Evolutionary conservation across 169 alveolate species (phyloP).

Genomic region (Cryptosporidium xiaoi): DNA sequence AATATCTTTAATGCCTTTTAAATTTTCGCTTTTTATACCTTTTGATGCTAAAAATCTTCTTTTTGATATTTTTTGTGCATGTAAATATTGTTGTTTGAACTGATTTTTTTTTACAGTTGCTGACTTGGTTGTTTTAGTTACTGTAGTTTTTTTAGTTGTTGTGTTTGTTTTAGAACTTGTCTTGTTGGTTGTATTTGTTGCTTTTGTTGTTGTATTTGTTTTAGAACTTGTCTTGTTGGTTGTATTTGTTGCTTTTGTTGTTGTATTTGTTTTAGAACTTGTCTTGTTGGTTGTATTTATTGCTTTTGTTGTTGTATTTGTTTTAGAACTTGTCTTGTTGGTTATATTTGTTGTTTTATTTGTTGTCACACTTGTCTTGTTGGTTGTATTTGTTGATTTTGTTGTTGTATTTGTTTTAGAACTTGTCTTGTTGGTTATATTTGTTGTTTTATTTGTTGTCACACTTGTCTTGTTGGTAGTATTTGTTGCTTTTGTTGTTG

Average conservation of each 20-base stretch:
- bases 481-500: not conserved
- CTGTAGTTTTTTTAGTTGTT: not conserved
- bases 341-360: not conserved
- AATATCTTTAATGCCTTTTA: conserved; percentile 40
- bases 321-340: not conserved
- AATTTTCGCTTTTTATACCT: conserved; percentile 6
- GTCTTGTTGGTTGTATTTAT: not conserved
- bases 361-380: not conserved
- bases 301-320: not conserved
- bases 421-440: not conserved
- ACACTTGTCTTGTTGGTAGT: not conserved
- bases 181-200: conserved; percentile 10
- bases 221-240: not conserved
- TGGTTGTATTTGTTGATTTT: not conserved
- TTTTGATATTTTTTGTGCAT: conserved; percentile 37
- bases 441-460: not conserved
- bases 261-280: not conserved
- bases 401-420: not conserved
- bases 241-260: not conserved
- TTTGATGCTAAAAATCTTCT: not conserved
- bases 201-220: not conserved
- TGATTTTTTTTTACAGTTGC: conserved; percentile 26
- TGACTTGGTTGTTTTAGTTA: conserved; percentile 29
- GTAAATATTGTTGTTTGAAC: conserved; percentile 23
- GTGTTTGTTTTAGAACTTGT: not conserved